Evolutionary conservation across 2,329 filamentous ascomycete genomes (phyloP), one percentile per base, ranked within the genome.

Genomic region (Alternaria sp.): DNA sequence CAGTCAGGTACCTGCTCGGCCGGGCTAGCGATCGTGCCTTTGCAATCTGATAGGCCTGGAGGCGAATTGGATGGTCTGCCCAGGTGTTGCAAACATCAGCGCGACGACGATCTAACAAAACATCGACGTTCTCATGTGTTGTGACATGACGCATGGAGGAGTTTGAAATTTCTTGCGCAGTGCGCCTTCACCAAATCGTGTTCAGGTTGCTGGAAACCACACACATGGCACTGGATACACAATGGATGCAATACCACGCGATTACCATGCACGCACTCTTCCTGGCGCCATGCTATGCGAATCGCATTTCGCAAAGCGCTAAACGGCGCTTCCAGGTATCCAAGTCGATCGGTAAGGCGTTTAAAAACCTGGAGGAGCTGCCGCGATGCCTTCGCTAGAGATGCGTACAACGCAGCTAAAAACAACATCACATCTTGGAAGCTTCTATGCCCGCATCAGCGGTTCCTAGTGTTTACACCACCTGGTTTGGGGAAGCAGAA

Each of bases 301-400:
- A 49, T 58, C 26, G 45, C 51, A 31, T 45, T 24, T 26, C 41
- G 7, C 51, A 45, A 40, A 51, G 63, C 63, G 58, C 58, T 51
- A 52, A 58, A 61, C 55, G 50, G 61, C 61, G 63, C 56, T 52
- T 49, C 41, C 28, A 42, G 17, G 28, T 45, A 40, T 51, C 46
- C 52, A 57, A 53, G 37, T 55, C 39, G 50, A 57, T 61, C 51
- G 44, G 39, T 55, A 54, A 42, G 52, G 51, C 61, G 61, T 51
- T 34, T 55, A 52, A 50, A 23, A 33, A 23, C 31, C 13, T 6
- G 26, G 54, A 40, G 56, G 44, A 54, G 37, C 42, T 58, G 40
- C 58, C 63, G 63, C 61, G 40, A 51, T 56, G 58, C 62, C 39
- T 61, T 65, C 63, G 63, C 41, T 58, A 62, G 56, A 48, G 44